Base-by-base conservation (phyloP, 75 land plant genomes). In the Sequoiadendron giganteum region DNA sequence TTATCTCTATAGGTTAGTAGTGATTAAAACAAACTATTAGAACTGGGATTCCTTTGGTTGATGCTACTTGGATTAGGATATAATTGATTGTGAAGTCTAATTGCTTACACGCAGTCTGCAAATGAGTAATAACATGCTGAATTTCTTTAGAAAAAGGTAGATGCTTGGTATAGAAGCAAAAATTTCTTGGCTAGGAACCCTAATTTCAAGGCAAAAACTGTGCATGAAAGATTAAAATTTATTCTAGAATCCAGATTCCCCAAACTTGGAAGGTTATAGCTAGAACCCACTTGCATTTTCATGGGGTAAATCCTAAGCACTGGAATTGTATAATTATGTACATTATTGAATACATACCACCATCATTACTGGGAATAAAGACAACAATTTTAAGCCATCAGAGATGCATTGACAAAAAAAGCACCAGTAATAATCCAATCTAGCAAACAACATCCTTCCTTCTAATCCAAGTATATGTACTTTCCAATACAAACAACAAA, bases 21-120 rank as follows among this genome's bases (percentile, higher is more conserved):
- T 73, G 77, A 82, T 82, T 47, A 47, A 82, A 28, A 82, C 47
- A 82, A 82, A 82, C 45, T 82, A 82, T n/a, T 18, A 40, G 82
- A 79, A 79, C 19, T 25, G 52, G 34, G 84, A 82, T 47, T 47
- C 52, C 84, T n/a, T 52, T 82, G 84, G 84, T 45, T 82, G 84
- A 47, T 82, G 84, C n/a, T 28, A 34, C 34, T 28, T 82, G 52
- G 47, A 47, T 18, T 47, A 82, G 49, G 32, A 45, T 28, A n/a
- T 14, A 81, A 52, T 52, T 47, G 49, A 47, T 4, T 82, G 30
- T 45, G n/a, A n/a, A 45, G 52, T 82, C n/a, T n/a, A 43, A 82
- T 82, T 82, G 28, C 21, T 45, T 32, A n/a, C 52, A 82, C 48
- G 47, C 28, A 79, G n/a, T 81, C 45, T 81, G 83, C 39, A 39